A percentile compares a stretch with the other conserved stretches of the same genome.
These are phyloP conservation scores for Quercus agrifolia DNA, from an alignment of 306 rosid species.

Conservation along the genomic window DNA sequence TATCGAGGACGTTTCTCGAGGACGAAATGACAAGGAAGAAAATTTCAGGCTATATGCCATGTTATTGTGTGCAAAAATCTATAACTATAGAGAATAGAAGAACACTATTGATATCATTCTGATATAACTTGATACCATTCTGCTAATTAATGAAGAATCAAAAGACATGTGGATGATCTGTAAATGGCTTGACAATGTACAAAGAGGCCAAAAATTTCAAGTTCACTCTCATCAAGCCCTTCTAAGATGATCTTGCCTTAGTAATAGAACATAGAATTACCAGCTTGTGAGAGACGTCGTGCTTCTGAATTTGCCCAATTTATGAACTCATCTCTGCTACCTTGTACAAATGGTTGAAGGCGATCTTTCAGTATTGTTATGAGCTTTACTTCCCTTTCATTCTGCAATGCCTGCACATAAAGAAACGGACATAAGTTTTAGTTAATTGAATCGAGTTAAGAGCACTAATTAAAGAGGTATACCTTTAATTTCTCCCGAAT, in stretches of 20 bases:
- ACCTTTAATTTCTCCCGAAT: conserved; percentile 75
- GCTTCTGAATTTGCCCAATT: conserved; percentile 79
- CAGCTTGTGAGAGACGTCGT: conserved; percentile 63
- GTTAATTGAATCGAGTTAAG: neutral
- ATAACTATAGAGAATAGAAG: neutral
- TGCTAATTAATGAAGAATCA: neutral
- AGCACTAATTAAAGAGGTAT: conserved; percentile 14
- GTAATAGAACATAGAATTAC: conserved; percentile 33
- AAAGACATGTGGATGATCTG: neutral
- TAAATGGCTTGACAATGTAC: neutral
- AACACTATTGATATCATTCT: neutral
- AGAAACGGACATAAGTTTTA: conserved; percentile 19
- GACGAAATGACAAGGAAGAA: neutral
- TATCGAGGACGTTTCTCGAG: neutral
- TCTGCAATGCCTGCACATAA: conserved; percentile 57
- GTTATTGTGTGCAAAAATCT: neutral
- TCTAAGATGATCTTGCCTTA: neutral
- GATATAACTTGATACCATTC: neutral
- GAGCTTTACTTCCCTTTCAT: conserved; percentile 80
- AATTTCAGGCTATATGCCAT: neutral
- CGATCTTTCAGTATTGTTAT: conserved; percentile 48
- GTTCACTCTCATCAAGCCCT: neutral
- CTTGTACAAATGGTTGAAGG: conserved; percentile 72
- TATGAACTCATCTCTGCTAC: conserved; percentile 61
- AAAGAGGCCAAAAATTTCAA: neutral